Base-by-base conservation (phyloP, 305 asterid genomes). In the Fraxinus sp. region DNA sequence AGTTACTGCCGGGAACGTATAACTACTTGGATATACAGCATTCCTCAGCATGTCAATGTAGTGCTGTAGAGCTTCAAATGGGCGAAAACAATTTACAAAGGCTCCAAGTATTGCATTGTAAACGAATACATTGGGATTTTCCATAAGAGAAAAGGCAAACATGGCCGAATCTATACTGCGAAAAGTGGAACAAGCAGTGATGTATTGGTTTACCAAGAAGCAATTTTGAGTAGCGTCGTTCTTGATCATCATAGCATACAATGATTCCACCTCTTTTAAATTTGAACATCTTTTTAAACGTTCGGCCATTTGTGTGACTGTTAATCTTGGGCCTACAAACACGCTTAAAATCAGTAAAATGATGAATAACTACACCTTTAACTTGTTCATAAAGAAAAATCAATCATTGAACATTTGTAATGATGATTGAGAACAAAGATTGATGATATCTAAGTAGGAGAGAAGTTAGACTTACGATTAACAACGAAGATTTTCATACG, bases 181-280 rank as follows among this genome's bases (percentile, higher is more conserved):
- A 81, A 87, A 46, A 20, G 71, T 82, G 89, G 97, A 86, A 85
- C 94, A 93, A 35, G 92, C 90, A 13, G 92, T 83, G 35, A 93
- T 88, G 83, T 89, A 91, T 82, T 92, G 97, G 78, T 93, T 93
- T 79, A 89, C 83, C 85, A 91, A 64, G 86, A 93, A 91, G 81
- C 93, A 89, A 86, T 92, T 93, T 86, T 89, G 88, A 49, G 85
- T 78, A 30, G 90, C 62, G 80, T 86, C 84, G 81, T 46, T 85
- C 86, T 91, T 93, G 84, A 89, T 84, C 89, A 92, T 88, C 26
- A 87, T 30, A 28, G 82, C 86, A 79, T 90, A 91, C 79, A 91
- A 82, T 79, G 91, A 88, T 82, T 92, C 94, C 82, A 92, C 66
- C 77, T 91, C 87, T 83, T 79, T 89, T 82, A 90, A 77, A 77